phyloP scores from a whole-genome alignment of 305 asterid species.

The Coffea humblotiana region DNA sequence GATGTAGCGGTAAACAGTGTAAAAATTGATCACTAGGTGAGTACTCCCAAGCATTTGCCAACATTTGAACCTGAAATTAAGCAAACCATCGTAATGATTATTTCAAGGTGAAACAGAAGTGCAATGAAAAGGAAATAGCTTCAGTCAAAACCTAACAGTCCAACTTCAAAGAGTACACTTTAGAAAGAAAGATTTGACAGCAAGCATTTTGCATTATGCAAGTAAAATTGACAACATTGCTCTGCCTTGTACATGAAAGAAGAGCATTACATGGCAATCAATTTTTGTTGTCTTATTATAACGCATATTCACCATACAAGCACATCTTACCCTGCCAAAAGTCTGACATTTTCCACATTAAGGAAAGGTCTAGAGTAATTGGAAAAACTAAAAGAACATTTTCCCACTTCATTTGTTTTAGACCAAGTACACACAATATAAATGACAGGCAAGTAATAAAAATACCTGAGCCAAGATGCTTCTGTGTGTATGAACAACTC shows the following conservation, averaged over 20 bases:
- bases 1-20: conserved; percentile 96
- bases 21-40: conserved; percentile 66
- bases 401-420: neutral
- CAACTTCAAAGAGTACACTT: neutral
- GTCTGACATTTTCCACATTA: neutral
- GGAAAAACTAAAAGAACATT: neutral
- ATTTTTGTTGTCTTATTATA: neutral
- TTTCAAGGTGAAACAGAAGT: neutral
- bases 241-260: neutral
- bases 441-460: neutral
- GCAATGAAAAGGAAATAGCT: neutral
- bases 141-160: neutral
- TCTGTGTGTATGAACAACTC: conserved; percentile 91
- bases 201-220: neutral
- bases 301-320: neutral
- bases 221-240: neutral
- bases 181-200: neutral
- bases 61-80: conserved; percentile 77
- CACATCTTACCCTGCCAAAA: neutral
- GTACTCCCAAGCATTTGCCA: conserved; percentile 89
- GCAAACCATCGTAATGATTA: conserved; percentile 7
- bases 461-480: conserved; percentile 90
- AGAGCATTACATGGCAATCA: neutral
- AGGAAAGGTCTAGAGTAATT: too few species aligned
- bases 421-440: conserved; percentile 4